Base-by-base conservation (phyloP, 306 rosid species). In the Sicyos edulis region DNA sequence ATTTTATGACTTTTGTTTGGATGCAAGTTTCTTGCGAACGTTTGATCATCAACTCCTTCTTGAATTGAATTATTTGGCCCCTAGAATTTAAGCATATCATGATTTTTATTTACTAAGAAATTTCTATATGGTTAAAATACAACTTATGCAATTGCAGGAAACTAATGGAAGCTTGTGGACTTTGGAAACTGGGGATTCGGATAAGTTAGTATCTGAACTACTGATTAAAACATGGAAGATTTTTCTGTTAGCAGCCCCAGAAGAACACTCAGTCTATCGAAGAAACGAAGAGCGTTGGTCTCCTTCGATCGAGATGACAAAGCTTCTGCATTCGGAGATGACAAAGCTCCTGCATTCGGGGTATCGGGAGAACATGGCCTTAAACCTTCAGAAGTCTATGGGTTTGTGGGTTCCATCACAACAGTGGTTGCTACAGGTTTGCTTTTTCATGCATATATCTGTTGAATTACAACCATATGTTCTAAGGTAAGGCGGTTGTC, bases 301-400 rank as follows among this genome's bases (percentile, higher is more conserved):
- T 82, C 85, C 6, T 78, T 82, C 1, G 88, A 84, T 21, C 49
- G 78, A 4, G 93, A 87, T 69, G 86, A 79, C 21, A 83, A 63
- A 85, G 80, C 76, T 21, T 73, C 87, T 26, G 85, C 88, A 50
- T 84, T 85, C 21, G 49, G 78, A 4, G 93, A 87, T 69, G 86
- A 78, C 21, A 84, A 63, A 85, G 80, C 76, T 21, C 76, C 88
- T 26, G 85, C 88, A 50, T 84, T 85, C 51, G 92, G 84, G 20
- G 54, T 86, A 70, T 86, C 91, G 20, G 87, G 86, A 2, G 92
- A 86, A 8, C 96, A 87, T 71, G 96, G 96, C 37, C 93, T 90
- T 62, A 92, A 90, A 78, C 92, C 96, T 75, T 88, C 91, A 1
- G 96, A 92, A 78, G 96, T 88, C 76, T 92, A 92, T 29, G 96